phyloP scores from a whole-genome alignment of 805 yeast genomes.

The Zygotorulaspora chibaensis region DNA sequence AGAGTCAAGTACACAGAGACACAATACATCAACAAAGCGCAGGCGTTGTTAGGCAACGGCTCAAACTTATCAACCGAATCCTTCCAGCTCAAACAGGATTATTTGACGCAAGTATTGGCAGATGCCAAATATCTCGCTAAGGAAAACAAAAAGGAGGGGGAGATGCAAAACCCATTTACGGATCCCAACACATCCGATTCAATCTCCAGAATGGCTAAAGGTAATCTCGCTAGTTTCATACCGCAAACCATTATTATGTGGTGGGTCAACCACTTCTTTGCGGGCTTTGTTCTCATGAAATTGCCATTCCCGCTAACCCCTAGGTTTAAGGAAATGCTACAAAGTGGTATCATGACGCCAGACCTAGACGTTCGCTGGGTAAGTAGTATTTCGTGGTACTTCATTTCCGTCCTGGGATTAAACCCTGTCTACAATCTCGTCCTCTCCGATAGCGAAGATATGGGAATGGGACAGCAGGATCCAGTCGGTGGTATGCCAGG shows the following conservation, averaged over 20 bases:
- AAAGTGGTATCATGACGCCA: slow-evolving; percentile 76
- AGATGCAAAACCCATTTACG: slow-evolving; percentile 55
- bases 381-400: slow-evolving; percentile 92
- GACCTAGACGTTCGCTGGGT: slow-evolving; percentile 91
- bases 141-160: slow-evolving; percentile 39
- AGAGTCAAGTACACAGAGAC: slow-evolving; percentile 53
- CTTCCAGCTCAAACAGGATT: slow-evolving; percentile 50
- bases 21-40: slow-evolving; percentile 58
- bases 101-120: slow-evolving; percentile 45
- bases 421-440: slow-evolving; percentile 71
- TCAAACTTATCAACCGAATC: slow-evolving; percentile 49
- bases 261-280: slow-evolving; percentile 91
- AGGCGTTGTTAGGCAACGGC: slow-evolving; percentile 52
- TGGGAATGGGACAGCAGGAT: slow-evolving; percentile 28
- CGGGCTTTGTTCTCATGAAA: slow-evolving; percentile 82
- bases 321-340: slow-evolving; percentile 88
- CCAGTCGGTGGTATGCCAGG: slow-evolving; percentile 45
- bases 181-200: slow-evolving; percentile 72
- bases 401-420: slow-evolving; percentile 80
- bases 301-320: slow-evolving; percentile 89
- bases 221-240: slow-evolving; percentile 73
- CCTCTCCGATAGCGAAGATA: slow-evolving; percentile 36
- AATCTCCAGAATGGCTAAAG: slow-evolving; percentile 71
- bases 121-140: slow-evolving; percentile 52
- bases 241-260: slow-evolving; percentile 95